phyloP scores from a whole-genome alignment of 1,139 yeast species.

The Geotrichum macrosporum region DNA sequence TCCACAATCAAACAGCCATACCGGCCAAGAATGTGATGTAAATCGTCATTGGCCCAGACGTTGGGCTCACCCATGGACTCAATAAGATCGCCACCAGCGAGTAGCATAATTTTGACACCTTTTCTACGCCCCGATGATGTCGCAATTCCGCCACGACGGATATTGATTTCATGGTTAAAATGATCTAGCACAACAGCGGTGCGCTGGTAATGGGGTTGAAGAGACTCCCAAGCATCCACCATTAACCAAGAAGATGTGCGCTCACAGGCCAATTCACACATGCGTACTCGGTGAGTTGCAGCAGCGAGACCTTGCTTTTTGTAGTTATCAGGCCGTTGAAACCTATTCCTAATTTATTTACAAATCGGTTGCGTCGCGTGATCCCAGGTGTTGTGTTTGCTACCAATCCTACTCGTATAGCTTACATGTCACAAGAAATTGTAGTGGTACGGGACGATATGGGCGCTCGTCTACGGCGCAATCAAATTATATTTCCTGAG shows the following conservation, averaged over 20 bases:
- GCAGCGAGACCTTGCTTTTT: slow-evolving; percentile 90
- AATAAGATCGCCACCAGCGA: slow-evolving; percentile 96
- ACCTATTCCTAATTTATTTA: slow-evolving; percentile 65
- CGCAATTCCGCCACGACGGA: slow-evolving; percentile 80
- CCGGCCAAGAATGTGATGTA: slow-evolving; percentile 90
- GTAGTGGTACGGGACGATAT: slow-evolving; percentile 69
- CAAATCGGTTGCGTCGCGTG: slow-evolving; percentile 59
- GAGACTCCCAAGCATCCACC: slow-evolving; percentile 99
- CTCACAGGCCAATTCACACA: slow-evolving; percentile 98
- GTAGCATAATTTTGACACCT: slow-evolving; percentile 90
- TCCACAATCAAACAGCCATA: slow-evolving; percentile 96
- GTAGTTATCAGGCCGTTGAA: slow-evolving; percentile 85
- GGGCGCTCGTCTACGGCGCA: slow-evolving; percentile 64
- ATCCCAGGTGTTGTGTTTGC: slow-evolving; percentile 66
- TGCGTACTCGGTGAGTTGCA: slow-evolving; percentile 82
- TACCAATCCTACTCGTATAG: slow-evolving; percentile 72
- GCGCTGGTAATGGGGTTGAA: slow-evolving; percentile 85
- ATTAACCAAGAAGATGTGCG: slow-evolving; percentile 94
- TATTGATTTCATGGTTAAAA: slow-evolving; percentile 90
- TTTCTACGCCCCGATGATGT: slow-evolving; percentile 68
- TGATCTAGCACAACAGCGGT: slow-evolving; percentile 96
- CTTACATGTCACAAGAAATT: slow-evolving; percentile 79
- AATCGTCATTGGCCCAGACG: slow-evolving; percentile 96
- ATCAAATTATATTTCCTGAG: slow-evolving; percentile 54
- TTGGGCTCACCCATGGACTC: slow-evolving; percentile 99